phyloP scores from a whole-genome alignment of 83 land plant genomes.

The Diphasiastrum complanatum region DNA sequence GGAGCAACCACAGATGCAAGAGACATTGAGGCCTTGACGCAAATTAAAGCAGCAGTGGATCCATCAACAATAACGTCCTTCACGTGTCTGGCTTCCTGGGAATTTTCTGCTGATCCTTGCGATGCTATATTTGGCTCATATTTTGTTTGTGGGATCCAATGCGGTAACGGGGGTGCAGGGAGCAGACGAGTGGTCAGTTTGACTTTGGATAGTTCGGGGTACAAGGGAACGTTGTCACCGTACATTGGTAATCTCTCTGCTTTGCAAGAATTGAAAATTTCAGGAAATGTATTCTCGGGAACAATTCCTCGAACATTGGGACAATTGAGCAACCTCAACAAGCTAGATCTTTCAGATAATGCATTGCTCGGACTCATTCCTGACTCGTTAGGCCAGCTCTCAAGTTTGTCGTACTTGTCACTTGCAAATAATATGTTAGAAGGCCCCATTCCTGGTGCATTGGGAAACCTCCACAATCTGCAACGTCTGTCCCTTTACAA shows the following conservation, averaged over 20 bases:
- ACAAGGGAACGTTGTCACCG: constrained; percentile 16
- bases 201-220: constrained; percentile 19
- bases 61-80: neutral
- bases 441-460: too few species aligned
- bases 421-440: too few species aligned
- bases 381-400: too few species aligned
- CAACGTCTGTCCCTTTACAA: too few species aligned
- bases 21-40: constrained; percentile 16
- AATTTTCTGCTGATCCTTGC: constrained; percentile 28
- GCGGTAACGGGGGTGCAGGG: neutral
- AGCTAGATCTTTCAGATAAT: too few species aligned
- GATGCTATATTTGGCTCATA: constrained; percentile 9
- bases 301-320: constrained; percentile 2
- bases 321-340: too few species aligned
- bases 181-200: constrained; percentile 17
- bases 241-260: constrained; percentile 20
- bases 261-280: constrained; percentile 8
- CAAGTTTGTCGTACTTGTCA: too few species aligned
- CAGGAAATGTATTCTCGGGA: constrained; percentile 21
- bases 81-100: constrained; percentile 26
- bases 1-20: neutral
- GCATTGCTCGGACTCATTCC: too few species aligned
- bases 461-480: too few species aligned
- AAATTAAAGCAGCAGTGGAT: constrained; percentile 14
- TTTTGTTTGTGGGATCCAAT: constrained; percentile 22